Evolutionary conservation across 345 rosid genomes (phyloP).

Genomic region (Camelina laxa): DNA sequence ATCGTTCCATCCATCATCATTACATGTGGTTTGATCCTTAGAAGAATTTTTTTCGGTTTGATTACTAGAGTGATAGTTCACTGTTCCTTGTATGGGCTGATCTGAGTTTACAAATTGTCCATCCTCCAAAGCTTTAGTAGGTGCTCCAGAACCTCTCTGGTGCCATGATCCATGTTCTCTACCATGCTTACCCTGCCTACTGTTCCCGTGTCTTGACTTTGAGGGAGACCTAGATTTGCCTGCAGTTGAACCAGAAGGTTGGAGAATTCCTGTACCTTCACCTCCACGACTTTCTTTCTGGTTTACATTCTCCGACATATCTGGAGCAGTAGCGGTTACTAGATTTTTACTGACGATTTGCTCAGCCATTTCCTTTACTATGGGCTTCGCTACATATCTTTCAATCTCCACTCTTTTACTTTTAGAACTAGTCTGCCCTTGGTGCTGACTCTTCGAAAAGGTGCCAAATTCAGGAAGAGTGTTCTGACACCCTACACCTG

Average conservation of each 20-base stretch:
- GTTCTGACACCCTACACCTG: conserved; percentile 55
- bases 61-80: conserved; percentile 50
- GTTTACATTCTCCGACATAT: conserved; percentile 13
- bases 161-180: conserved; percentile 75
- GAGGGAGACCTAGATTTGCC: conserved; percentile 48
- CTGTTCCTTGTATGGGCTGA: conserved; percentile 49
- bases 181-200: conserved; percentile 62
- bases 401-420: conserved; percentile 90
- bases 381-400: conserved; percentile 86
- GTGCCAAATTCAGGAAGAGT: conserved; percentile 48
- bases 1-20: conserved; percentile 59
- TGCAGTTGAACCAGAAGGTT: conserved; percentile 42
- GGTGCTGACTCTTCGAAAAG: conserved; percentile 56
- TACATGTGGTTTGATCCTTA: conserved; percentile 55
- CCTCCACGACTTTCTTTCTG: conserved; percentile 46
- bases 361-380: conserved; percentile 85
- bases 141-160: conserved; percentile 60
- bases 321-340: conserved; percentile 41
- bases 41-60: conserved; percentile 49
- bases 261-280: conserved; percentile 46
- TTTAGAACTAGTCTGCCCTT: conserved; percentile 62
- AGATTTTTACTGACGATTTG: conserved; percentile 58
- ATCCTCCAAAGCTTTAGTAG: conserved; percentile 48
- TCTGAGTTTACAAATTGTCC: conserved; percentile 45
- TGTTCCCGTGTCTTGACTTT: conserved; percentile 61